phyloP scores from a whole-genome alignment of 306 rosid species.

The Dicorynia guianensis region DNA sequence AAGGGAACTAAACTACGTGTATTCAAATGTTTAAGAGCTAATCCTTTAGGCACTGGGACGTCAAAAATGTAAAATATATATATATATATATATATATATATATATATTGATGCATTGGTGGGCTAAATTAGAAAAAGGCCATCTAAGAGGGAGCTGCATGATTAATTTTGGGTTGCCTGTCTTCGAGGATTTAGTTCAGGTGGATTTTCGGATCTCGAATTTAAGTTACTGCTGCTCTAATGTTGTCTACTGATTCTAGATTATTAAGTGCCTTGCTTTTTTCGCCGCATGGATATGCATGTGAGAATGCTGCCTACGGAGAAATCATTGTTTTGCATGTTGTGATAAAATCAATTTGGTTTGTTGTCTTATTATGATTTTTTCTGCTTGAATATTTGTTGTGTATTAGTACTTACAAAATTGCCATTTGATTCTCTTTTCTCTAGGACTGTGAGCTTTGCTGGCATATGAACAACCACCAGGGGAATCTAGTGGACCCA shows the following conservation, averaged over 20 bases:
- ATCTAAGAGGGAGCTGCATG: slow-evolving; percentile 1
- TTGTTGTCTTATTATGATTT: background rate
- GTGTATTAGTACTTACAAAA: no score
- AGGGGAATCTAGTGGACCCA: no score
- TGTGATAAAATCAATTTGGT: background rate
- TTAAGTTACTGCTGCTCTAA: no score
- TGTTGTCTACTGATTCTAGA: no score
- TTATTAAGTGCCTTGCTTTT: no score
- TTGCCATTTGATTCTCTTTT: slow-evolving; percentile 32
- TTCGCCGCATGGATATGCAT: slow-evolving; percentile 31
- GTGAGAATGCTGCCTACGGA: background rate
- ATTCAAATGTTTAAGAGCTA: background rate
- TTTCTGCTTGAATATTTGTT: background rate
- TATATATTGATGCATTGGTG: slow-evolving; percentile 11
- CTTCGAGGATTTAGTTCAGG: no score
- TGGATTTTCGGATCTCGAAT: no score
- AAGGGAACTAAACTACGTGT: background rate
- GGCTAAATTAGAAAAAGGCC: slow-evolving; percentile 17
- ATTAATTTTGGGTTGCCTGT: background rate
- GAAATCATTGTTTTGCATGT: background rate
- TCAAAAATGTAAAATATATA: background rate
- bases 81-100: no score
- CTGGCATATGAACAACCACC: slow-evolving; percentile 88
- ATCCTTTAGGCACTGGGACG: slow-evolving; percentile 7
- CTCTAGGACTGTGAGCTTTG: slow-evolving; percentile 87